Evolutionary conservation across 73 alveolate species (phyloP), one percentile per base, ranked within the genome.

Genomic region (Paramecium bursaria): DNA sequence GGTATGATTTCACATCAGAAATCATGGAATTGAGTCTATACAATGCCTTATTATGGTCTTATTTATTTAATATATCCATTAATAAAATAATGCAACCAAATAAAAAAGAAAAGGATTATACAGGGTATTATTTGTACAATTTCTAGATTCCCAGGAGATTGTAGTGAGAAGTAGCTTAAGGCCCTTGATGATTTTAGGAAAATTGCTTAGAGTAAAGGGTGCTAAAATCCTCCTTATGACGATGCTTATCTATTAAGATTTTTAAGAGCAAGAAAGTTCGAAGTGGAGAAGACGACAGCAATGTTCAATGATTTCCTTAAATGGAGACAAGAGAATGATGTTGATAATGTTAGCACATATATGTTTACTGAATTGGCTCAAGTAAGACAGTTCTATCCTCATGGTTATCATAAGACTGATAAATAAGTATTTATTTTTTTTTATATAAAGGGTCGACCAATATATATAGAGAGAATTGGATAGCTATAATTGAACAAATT

Each of bases 201-300:
- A 26, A 67, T 67, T 42, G 57, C 27, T 1, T 39, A 31, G 14
- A 15, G 11, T 4, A 67, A 39, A 57, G 82, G 82, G 14, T 67
- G 33, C 46, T 39, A 57, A 17, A 47, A 67, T 67, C 26, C 26
- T 25, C 35, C 33, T 67, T 79, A 52, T 50, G 96, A 95, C 87
- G 98, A 95, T 75, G 88, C 86, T 52, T 90, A 87, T 85, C 86
- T 93, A 74, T 88, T 95, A 53, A 91, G 95, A 86, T 95, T 95
- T 88, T 87, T 93, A 50, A 74, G 98, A 46, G 99, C 99, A 21
- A 79, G 99, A 61, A 91, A 91, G 54, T 91, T 91, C 46, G 94
- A 91, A 85, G 74, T 91, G 31, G 76, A 46, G 52, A 91, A 91
- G 75, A 75, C 94, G 11, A 67, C 61, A 80, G 27, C 14, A 50